These are phyloP conservation scores for Volutella citrinella DNA, from an alignment of 2,329 filamentous ascomycete species.

Conservation along the genomic window DNA sequence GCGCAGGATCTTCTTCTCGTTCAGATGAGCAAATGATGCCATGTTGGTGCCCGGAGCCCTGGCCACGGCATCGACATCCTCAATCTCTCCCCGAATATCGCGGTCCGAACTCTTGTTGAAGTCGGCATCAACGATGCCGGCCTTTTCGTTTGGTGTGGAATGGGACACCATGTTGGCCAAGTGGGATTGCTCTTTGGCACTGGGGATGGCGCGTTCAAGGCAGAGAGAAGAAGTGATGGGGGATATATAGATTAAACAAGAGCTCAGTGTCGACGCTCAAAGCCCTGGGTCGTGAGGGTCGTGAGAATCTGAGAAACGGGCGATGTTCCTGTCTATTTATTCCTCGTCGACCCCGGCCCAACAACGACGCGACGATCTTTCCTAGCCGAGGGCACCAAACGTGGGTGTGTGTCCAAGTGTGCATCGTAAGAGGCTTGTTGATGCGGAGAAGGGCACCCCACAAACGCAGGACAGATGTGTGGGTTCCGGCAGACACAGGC, in stretches of 20 bases:
- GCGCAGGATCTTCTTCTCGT: slow-evolving; percentile 56
- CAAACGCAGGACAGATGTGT: neutral
- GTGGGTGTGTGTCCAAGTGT: too few species aligned
- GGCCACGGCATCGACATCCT: slow-evolving; percentile 11
- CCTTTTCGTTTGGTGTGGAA: slow-evolving; percentile 17
- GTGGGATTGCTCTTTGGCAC: too few species aligned
- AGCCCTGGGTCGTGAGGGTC: too few species aligned
- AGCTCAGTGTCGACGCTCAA: too few species aligned
- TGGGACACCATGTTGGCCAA: slow-evolving; percentile 12
- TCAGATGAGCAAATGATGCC: slow-evolving; percentile 24
- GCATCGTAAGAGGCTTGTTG: slow-evolving; percentile 18
- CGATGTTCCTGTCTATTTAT: too few species aligned
- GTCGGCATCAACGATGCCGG: slow-evolving; percentile 21
- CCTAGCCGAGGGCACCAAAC: too few species aligned
- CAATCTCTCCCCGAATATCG: slow-evolving; percentile 7
- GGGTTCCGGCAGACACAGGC: slow-evolving; percentile 8
- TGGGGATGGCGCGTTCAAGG: too few species aligned
- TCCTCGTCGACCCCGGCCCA: too few species aligned
- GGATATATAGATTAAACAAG: too few species aligned
- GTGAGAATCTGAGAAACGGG: too few species aligned
- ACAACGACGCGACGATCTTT: too few species aligned
- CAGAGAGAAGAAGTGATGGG: too few species aligned
- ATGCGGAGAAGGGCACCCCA: neutral
- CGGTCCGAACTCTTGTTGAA: slow-evolving; percentile 9
- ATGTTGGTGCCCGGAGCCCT: slow-evolving; percentile 16